Evolutionary conservation across 2,329 filamentous ascomycete species (phyloP), one percentile per base, ranked within the genome.

Genomic region (Cordyceps fumosorosea): DNA sequence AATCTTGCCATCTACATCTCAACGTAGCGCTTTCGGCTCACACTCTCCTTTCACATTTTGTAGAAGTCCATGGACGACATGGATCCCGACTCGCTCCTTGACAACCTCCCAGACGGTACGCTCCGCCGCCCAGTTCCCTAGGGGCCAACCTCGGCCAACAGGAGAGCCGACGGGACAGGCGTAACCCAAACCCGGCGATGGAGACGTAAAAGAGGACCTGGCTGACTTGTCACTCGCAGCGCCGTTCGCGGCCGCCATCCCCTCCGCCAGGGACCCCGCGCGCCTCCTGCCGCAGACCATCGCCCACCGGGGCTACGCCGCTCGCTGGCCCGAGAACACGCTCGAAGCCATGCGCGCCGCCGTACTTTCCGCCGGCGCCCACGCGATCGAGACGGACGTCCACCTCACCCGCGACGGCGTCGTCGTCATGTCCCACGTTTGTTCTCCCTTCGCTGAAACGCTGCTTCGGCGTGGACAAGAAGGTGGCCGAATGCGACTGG

Each of bases 361-460:
- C 1, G 82, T 93, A 8, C 34, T 37, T 2, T 78, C 85, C 37
- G 86, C 85, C 20, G 91, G 91, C 22, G 85, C 90, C 0, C 85
- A 96, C 69, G 93, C 89, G 0, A 78, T 98, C 32, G 93, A 98
- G 77, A 96, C 91, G 20, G 93, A 98, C 69, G 75, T 97, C 10
- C 93, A 96, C 72, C 76, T 97, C 40, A 88, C 90, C 16, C 85
- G 82, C 64, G 93, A 98, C 70, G 87, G 88, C 7, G 87, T 96
- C 0, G 89, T 96, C 0, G 90, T 98, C 11, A 77, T 98, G 47
- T 91, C 89, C 52, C 92, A 96, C 78, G 89, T 90, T 75, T 80
- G 70, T 22, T 20, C n/a, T 7, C 20, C 24, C 26, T 6, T 87
- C 84, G 3, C 79, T 97, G 40, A 87, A 89, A 73, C 84, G 93